Base-by-base conservation (phyloP, 2,329 filamentous ascomycete genomes). In the Hypoxylon sp. region DNA sequence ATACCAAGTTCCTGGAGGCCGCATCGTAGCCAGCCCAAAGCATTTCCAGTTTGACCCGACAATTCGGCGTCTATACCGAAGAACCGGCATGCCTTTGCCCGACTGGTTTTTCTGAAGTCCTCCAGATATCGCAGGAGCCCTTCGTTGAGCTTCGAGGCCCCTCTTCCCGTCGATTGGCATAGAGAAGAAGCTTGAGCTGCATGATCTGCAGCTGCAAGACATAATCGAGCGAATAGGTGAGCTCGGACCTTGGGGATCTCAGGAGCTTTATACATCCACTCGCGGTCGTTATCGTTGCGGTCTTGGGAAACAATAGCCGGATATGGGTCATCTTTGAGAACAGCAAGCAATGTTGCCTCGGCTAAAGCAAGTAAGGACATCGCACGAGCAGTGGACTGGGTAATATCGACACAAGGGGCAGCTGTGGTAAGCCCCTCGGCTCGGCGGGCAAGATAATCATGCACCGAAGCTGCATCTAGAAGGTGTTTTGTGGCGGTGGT, bases 221-320 rank as follows among this genome's bases (percentile, higher is more conserved):
- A 98, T 6, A 98, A 84, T 0, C 95, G 87, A 1, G 94, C 94
- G 76, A 97, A 97, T 1, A 99, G 85, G 75, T 97, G 91, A 7
- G 93, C 93, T 51, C 95, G 90, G 17, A 97, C 94, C 77, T 95
- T 94, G 31, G 94, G 92, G 53, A 98, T 93, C 55, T 93, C 89
- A 0, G 95, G 93, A 0, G 93, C 88, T 75, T 92, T 93, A 79
- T 96, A 97, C 94, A 98, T 98, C 95, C 95, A 99, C 72, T 98
- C 95, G 68, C 88, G 93, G 79, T 94, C 93, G 72, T 91, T 89
- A 58, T 91, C 88, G 76, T 97, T 97, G 52, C 94, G 87, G 62
- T 91, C 89, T 75, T 97, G 93, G 0, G 93, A 89, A 2, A 97
- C 91, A 6, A 91, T 88, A 1, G 92, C 90, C 0, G 95, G 92